Evolutionary conservation across 805 yeast species (phyloP), one percentile per base, ranked within the genome.

Genomic region (Starmerella davenportii): DNA sequence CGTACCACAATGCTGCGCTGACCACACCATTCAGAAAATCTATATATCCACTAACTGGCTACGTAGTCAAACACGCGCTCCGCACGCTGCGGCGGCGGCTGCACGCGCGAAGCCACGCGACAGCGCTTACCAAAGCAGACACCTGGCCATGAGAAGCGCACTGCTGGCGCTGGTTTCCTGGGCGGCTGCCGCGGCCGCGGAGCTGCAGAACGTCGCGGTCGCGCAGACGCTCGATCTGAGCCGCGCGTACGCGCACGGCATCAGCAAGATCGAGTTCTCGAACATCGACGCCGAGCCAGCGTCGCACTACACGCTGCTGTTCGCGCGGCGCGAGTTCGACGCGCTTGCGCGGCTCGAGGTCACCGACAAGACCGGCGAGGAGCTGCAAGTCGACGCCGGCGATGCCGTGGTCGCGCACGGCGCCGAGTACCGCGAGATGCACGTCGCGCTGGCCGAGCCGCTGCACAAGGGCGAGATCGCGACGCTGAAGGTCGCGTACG

Each of bases 221-320:
- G 54, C 60, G 13, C 72, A 80, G 47, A 55, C 65, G 7, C 51
- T 81, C 28, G 94, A 82, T 50, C 65, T 84, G 36, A 53, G 69
- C 23, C 71, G 69, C 46, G 60, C 84, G 2, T 84, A 76, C 54
- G 66, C 72, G 31, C 71, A 70, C 46, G 92, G 78, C 53, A 62
- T 68, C 20, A 59, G 65, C 42, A 56, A 66, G n/a, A 52, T 82
- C 31, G 67, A 62, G 36, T 64, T 73, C 30, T 68, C 58, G 48
- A 87, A 85, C 60, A 57, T 67, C 28, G 82, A 65, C 19, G 40
- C 58, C 3, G 58, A 57, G 29, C 78, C 90, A 5, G 63, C 62
- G 40, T 51, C 55, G 31, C 68, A 60, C 38, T 85, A 82, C 58
- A 66, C 57, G 41, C 63, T 74, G 44, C 68, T 78, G 2, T 42